phyloP scores from a whole-genome alignment of 257 asterid species.

The Petunia axillaris region DNA sequence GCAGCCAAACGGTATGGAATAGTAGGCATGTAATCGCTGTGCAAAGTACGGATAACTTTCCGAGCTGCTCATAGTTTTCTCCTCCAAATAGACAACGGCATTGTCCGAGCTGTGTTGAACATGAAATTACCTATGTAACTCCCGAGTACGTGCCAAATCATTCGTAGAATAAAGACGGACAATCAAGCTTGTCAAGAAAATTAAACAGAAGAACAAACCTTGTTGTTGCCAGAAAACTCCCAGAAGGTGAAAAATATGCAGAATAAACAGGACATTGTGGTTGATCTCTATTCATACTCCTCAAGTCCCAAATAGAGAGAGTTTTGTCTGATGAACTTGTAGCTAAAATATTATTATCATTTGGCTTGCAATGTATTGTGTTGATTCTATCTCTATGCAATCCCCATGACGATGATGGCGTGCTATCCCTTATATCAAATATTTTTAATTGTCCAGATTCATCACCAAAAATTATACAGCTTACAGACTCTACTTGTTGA shows the following conservation, averaged over 20 bases:
- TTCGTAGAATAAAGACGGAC: constrained; percentile 14
- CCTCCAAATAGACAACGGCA: constrained; percentile 66
- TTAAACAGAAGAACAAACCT: constrained; percentile 45
- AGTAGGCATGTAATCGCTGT: constrained; percentile 64
- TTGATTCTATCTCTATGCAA: constrained; percentile 71
- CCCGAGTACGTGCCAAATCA: neutral
- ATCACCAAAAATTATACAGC: constrained; percentile 62
- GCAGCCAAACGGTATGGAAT: constrained; percentile 68
- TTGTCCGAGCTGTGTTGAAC: constrained; percentile 60
- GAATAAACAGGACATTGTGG: constrained; percentile 64
- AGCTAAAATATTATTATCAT: constrained; percentile 58
- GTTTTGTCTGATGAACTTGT: constrained; percentile 81
- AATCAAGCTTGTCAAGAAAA: neutral
- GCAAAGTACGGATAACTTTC: constrained; percentile 48
- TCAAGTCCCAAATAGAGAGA: constrained; percentile 89
- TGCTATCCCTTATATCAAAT: constrained; percentile 74
- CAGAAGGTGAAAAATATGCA: constrained; percentile 85
- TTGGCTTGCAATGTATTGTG: constrained; percentile 66
- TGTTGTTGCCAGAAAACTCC: constrained; percentile 82
- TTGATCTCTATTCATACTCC: constrained; percentile 43
- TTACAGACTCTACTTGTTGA: constrained; percentile 46
- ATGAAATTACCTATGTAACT: neutral
- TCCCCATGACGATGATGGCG: constrained; percentile 44
- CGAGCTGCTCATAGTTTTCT: constrained; percentile 54
- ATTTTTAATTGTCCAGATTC: constrained; percentile 53